phyloP scores from a whole-genome alignment of 805 yeast species.

The Schwanniomyces sp. region DNA sequence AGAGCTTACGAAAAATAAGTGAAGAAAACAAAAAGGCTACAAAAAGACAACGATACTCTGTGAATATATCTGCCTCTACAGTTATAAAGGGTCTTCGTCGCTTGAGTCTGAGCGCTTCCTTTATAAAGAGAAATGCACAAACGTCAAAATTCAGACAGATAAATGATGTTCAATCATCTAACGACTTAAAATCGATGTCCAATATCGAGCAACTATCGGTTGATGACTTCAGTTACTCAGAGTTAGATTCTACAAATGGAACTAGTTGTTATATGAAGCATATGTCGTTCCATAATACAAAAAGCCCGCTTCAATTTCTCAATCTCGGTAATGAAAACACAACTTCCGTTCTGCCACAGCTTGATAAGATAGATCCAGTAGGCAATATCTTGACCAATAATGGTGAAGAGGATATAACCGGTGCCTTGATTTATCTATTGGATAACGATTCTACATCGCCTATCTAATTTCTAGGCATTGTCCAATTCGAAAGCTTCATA shows the following conservation, averaged over 20 bases:
- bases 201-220: no score
- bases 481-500: background rate
- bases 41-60: background rate
- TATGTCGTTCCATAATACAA: background rate
- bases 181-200: background rate
- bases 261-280: background rate
- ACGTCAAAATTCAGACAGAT: background rate
- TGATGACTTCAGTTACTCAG: background rate
- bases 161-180: background rate
- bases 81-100: background rate
- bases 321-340: background rate
- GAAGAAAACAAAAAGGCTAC: background rate
- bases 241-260: background rate
- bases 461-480: background rate
- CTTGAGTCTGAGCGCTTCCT: background rate
- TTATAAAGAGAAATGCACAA: background rate
- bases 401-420: conserved; percentile 3
- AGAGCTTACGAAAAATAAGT: background rate
- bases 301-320: background rate
- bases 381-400: background rate
- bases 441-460: background rate
- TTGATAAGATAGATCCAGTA: background rate
- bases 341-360: background rate
- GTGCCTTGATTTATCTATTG: conserved; percentile 6
- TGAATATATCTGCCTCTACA: background rate